Evolutionary conservation across 768 basidiomycete species (phyloP).

Genomic region (Lactifluus piperatus): DNA sequence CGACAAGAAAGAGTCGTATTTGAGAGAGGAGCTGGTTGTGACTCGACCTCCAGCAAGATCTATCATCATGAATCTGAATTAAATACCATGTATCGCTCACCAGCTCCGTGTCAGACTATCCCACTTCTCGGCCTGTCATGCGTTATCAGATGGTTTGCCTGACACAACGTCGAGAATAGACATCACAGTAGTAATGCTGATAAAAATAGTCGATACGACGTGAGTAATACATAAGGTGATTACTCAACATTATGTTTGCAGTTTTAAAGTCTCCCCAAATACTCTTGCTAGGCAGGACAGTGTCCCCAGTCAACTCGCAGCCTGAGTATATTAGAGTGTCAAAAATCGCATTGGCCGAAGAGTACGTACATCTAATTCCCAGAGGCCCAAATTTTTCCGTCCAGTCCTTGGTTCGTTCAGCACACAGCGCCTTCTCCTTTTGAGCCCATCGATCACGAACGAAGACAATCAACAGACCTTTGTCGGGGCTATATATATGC

Average conservation of each 20-base stretch:
- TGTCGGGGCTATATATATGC: conserved; percentile 90
- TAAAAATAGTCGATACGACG: not conserved
- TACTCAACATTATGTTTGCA: conserved; percentile 64
- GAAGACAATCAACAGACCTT: conserved; percentile 42
- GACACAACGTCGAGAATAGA: not conserved
- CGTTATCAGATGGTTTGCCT: not conserved
- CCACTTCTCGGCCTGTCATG: conserved; percentile 83
- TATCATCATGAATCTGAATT: not conserved
- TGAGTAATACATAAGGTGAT: conserved; percentile 21
- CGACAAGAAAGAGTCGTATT: conserved; percentile 79
- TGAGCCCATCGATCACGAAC: not conserved
- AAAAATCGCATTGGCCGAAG: not conserved
- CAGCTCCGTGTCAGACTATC: conserved; percentile 88
- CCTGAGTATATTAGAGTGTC: conserved; percentile 36
- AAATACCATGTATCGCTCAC: conserved; percentile 30
- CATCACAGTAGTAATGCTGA: conserved; percentile 71
- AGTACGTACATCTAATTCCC: conserved; percentile 59
- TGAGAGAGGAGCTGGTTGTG: conserved; percentile 60
- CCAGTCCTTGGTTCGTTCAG: conserved; percentile 84
- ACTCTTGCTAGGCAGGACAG: conserved; percentile 52
- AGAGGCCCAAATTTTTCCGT: conserved; percentile 63
- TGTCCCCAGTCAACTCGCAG: conserved; percentile 90
- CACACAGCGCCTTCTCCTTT: conserved; percentile 64
- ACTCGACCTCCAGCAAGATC: conserved; percentile 38
- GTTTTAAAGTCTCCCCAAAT: conserved; percentile 68